Evolutionary conservation across 495 filamentous ascomycete species (phyloP).

Genomic region (Daldinia grandis): DNA sequence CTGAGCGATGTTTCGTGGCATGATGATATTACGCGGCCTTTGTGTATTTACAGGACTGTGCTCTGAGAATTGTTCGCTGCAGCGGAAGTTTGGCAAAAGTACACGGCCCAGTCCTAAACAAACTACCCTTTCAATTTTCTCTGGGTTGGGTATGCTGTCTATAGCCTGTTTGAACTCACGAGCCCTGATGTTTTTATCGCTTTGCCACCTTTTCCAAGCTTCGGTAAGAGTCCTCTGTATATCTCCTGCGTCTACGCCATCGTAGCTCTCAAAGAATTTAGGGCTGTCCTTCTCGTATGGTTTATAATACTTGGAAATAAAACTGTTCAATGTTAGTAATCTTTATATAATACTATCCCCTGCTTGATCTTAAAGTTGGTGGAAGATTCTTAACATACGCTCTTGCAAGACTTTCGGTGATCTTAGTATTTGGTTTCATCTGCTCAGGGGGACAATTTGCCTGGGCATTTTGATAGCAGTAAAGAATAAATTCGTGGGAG

Average conservation of each 20-base stretch:
- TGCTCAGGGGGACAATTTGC: constrained; percentile 15
- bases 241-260: neutral
- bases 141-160: constrained; percentile 16
- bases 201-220: constrained; percentile 22
- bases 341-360: neutral
- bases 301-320: constrained; percentile 14
- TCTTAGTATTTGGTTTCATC: constrained; percentile 11
- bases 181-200: constrained; percentile 7
- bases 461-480: constrained; percentile 4
- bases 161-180: constrained; percentile 11
- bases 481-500: neutral
- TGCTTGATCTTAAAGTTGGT: neutral
- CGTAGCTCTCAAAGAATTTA: neutral
- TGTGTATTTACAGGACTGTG: neutral
- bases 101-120: constrained; percentile 25
- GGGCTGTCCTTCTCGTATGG: neutral
- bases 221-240: constrained; percentile 15
- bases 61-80: neutral
- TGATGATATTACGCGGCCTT: neutral
- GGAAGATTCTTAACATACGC: constrained; percentile 3
- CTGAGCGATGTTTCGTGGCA: constrained; percentile 22
- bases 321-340: constrained; percentile 6
- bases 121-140: constrained; percentile 24
- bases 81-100: neutral
- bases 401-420: constrained; percentile 5